Percentiles rank a stretch among this genome's conserved stretches.
phyloP scores from a whole-genome alignment of 228 moss, liverwort and hornwort genomes.

The Sphagnum magellanicum region DNA sequence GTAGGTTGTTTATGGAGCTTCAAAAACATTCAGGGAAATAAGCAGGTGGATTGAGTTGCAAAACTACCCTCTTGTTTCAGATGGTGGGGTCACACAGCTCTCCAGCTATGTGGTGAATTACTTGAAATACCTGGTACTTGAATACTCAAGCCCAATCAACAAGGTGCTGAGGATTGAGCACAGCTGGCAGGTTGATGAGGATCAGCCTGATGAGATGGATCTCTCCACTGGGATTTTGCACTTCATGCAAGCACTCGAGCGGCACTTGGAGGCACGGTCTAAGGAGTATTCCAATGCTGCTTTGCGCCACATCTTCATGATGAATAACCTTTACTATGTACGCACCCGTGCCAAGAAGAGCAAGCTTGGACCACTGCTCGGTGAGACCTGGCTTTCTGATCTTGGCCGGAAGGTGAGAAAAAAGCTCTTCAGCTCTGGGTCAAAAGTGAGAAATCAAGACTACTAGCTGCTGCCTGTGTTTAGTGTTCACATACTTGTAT shows the following conservation, averaged over 20 bases:
- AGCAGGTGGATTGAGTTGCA: constrained; percentile 50
- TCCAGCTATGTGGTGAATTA: constrained; percentile 88
- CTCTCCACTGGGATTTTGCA: constrained; percentile 47
- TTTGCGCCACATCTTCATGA: constrained; percentile 65
- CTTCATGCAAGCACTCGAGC: constrained; percentile 67
- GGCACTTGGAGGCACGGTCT: constrained; percentile 42
- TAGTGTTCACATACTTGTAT: too few relatives aligned
- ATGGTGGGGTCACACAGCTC: constrained; percentile 64
- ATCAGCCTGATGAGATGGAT: constrained; percentile 30
- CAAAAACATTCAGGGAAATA: constrained; percentile 57
- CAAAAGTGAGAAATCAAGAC: too few relatives aligned
- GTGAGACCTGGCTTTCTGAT: constrained; percentile 66
- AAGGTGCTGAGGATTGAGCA: constrained; percentile 63
- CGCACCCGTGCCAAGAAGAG: constrained; percentile 63
- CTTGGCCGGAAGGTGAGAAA: constrained; percentile 49
- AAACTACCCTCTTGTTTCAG: constrained; percentile 33
- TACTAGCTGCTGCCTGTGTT: too few relatives aligned
- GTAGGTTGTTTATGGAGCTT: constrained; percentile 60
- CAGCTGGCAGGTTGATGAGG: constrained; percentile 38
- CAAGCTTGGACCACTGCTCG: constrained; percentile 52
- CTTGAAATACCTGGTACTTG: constrained; percentile 55
- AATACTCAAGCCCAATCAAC: constrained; percentile 52
- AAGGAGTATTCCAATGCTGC: constrained; percentile 47
- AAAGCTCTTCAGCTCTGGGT: too few relatives aligned
- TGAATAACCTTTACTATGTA: constrained; percentile 88